Percentiles rank a stretch among this genome's conserved stretches.
These are phyloP conservation scores for Lactifluus rugatus DNA, from an alignment of 768 basidiomycete genomes.

Conservation along the genomic window DNA sequence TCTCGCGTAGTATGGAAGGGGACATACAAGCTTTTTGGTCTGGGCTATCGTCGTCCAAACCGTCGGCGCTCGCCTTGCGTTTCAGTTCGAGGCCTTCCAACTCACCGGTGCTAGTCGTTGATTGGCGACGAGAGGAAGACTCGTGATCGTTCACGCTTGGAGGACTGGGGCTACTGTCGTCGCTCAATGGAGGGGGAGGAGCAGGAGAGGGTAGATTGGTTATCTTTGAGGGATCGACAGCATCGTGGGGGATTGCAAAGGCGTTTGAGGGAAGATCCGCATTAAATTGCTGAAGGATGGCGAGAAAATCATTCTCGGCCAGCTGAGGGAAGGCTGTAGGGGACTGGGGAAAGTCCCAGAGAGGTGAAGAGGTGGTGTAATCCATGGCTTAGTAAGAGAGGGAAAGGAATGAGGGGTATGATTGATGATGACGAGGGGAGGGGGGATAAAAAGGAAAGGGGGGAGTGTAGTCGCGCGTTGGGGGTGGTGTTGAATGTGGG, in stretches of 20 bases:
- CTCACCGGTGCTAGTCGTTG: slow-evolving; percentile 29
- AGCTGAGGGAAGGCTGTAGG: slow-evolving; percentile 50
- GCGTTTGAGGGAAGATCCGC: slow-evolving; percentile 22
- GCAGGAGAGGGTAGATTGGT: slow-evolving; percentile 40
- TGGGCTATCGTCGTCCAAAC: slow-evolving; percentile 54
- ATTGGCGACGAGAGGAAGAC: slow-evolving; percentile 26
- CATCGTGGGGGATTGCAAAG: slow-evolving; percentile 29
- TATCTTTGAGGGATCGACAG: slow-evolving; percentile 53
- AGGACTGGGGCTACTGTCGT: slow-evolving; percentile 75
- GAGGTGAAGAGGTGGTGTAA: slow-evolving; percentile 36
- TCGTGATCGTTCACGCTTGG: slow-evolving; percentile 36
- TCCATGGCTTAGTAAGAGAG: slow-evolving; percentile 35
- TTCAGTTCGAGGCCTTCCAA: slow-evolving; percentile 48
- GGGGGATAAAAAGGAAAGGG: neutral
- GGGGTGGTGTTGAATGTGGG: neutral
- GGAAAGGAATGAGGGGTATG: neutral
- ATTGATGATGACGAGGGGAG: too few species aligned
- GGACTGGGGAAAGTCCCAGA: slow-evolving; percentile 54
- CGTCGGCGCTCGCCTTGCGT: slow-evolving; percentile 61
- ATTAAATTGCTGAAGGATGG: slow-evolving; percentile 65
- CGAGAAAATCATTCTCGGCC: slow-evolving; percentile 68
- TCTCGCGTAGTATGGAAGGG: neutral
- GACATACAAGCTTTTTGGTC: slow-evolving; percentile 59
- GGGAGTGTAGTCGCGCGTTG: neutral
- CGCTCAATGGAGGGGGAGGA: slow-evolving; percentile 51